Evolutionary conservation across 169 alveolate genomes (phyloP), one percentile per base, ranked within the genome.

Genomic region (Perkinsus olseni): DNA sequence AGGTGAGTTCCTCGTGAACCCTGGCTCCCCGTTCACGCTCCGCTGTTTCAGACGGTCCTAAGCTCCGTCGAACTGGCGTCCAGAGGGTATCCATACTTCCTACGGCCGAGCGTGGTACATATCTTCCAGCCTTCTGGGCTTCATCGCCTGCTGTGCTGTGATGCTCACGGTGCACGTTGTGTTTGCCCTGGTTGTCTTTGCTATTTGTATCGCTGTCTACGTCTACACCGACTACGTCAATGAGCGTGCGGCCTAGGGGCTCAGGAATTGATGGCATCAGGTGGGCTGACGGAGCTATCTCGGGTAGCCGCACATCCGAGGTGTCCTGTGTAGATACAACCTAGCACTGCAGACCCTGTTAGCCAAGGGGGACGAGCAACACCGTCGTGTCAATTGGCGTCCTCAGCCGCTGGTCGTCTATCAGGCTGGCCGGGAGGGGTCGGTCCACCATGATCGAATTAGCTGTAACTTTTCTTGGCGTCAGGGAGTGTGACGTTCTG

Each of bases 241-340:
- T 17, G 91, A 91, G 39, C 31, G 24, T n/a, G 39, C 39, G 91
- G 94, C 91, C 40, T 94, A n/a, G 94, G 94, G 95, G 95, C 62
- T 92, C 94, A 38, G 95, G 94, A 34, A 36, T 94, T 74, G 94
- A 94, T 40, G 95, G 95, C 51, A 92, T 94, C 48, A 93, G 93
- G 62, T 45, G 62, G 17, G 62, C 62, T 6, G 62, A 6, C 17
- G 62, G 17, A 10, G 24, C 17, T 45, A 6, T 17, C 62, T 45
- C 17, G 6, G 62, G 17, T 17, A 45, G 62, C 62, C 17, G 62
- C 17, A 45, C 62, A 45, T n/a, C n/a, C n/a, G n/a, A n/a, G n/a
- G n/a, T n/a, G n/a, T 45, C 62, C 17, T 17, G 24, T 45, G 6
- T 17, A 45, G 62, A 13, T 94, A 48, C 91, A 94, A 94, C 38